Conservation (phyloP, 139 green algal genomes). For the Diplosphaera chodatii region DNA sequence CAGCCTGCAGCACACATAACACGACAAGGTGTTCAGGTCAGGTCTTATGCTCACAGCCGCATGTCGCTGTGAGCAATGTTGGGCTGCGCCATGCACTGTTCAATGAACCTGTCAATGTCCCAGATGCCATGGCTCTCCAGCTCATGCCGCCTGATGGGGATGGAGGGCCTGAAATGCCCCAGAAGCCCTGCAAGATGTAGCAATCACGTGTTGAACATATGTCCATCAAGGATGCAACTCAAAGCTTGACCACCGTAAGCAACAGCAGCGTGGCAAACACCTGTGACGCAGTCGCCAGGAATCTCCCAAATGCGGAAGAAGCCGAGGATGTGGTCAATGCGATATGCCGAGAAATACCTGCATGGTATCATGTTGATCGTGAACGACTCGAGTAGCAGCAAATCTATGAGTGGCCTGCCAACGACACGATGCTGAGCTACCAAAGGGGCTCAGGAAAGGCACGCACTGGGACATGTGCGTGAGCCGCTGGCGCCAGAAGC, state of each 20-base stretch:
- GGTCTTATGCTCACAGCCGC: no score
- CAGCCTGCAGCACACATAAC: constrained; percentile 12
- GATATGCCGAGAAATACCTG: constrained; percentile 89
- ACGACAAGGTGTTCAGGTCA: no score
- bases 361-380: not conserved
- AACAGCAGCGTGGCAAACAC: no score
- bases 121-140: constrained; percentile 81
- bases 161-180: constrained; percentile 79
- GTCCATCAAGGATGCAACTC: no score
- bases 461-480: constrained; percentile 56
- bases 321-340: constrained; percentile 96
- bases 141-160: constrained; percentile 66
- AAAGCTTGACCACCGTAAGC: no score
- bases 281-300: constrained; percentile 53
- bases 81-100: not conserved
- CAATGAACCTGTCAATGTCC: constrained; percentile 63
- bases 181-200: constrained; percentile 28
- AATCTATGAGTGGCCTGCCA: no score
- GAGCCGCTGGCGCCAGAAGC: constrained; percentile 81
- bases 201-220: constrained; percentile 21
- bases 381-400: no score
- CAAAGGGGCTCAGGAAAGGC: not conserved
- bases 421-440: not conserved
- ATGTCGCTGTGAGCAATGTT: no score
- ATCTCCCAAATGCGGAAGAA: constrained; percentile 99